phyloP scores from a whole-genome alignment of 2,329 filamentous ascomycete genomes.

The Cladosporium austrohemisphaericum region DNA sequence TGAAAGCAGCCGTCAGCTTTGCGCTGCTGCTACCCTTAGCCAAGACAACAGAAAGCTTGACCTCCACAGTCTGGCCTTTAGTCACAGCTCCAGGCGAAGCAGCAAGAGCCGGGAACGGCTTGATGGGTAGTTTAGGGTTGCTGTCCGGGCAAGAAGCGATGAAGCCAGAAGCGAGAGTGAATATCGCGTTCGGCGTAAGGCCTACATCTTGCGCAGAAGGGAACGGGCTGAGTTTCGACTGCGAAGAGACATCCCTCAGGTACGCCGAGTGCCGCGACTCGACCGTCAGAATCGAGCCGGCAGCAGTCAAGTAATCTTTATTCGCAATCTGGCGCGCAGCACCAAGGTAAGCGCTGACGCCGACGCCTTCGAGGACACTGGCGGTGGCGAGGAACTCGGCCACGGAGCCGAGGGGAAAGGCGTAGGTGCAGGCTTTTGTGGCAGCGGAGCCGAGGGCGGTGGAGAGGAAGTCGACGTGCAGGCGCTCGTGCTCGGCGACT shows the following conservation, averaged over 20 bases:
- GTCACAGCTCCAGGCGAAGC: conserved; percentile 18
- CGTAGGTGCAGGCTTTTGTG: conserved; percentile 54
- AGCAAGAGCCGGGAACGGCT: conserved; percentile 34
- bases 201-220: conserved; percentile 59
- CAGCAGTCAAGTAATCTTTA: conserved; percentile 57
- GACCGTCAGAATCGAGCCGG: conserved; percentile 61
- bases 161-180: conserved; percentile 59
- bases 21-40: conserved; percentile 11
- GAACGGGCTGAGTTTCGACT: conserved; percentile 46
- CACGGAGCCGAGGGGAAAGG: conserved; percentile 40
- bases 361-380: conserved; percentile 55
- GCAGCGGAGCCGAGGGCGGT: conserved; percentile 45
- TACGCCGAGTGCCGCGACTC: conserved; percentile 63
- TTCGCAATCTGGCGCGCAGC: conserved; percentile 57
- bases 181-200: conserved; percentile 57
- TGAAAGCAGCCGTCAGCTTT: conserved; percentile 22
- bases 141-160: conserved; percentile 55
- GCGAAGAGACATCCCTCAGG: conserved; percentile 36
- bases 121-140: conserved; percentile 57
- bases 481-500: conserved; percentile 55
- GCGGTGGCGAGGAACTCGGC: conserved; percentile 51
- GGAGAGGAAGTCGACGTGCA: conserved; percentile 56
- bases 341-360: conserved; percentile 59
- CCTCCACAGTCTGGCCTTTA: conserved; percentile 15
- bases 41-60: conserved; percentile 19